Conservation (phyloP, 495 filamentous ascomycete genomes). For the Amphirosellinia nigrospora region DNA sequence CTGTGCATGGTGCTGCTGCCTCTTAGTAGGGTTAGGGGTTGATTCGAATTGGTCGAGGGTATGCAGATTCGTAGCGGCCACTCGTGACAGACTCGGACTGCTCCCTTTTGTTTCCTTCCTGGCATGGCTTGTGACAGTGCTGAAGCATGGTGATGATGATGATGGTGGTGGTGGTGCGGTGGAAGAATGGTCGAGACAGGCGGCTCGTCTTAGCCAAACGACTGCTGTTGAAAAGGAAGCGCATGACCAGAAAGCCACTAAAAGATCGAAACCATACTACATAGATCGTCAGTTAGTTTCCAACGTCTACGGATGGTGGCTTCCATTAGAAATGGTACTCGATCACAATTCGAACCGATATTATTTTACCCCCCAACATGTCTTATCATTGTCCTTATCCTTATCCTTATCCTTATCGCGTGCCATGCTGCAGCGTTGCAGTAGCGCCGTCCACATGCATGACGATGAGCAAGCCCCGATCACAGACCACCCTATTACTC, state of each 20-base stretch:
- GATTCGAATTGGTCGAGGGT: not conserved
- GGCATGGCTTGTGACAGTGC: slow-evolving; percentile 23
- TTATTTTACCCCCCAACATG: not conserved
- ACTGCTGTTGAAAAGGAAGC: slow-evolving; percentile 29
- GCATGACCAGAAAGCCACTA: slow-evolving; percentile 32
- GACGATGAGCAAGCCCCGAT: not conserved
- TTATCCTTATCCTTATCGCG: slow-evolving; percentile 9
- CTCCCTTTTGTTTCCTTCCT: not conserved
- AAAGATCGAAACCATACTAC: slow-evolving; percentile 16
- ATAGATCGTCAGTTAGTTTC: not conserved
- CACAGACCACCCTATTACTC: not conserved
- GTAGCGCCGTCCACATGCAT: not conserved
- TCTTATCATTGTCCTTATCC: slow-evolving; percentile 10
- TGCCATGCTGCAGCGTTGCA: not conserved
- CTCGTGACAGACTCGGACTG: not conserved
- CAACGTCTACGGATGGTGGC: not conserved
- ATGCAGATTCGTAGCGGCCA: not conserved
- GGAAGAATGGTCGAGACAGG: slow-evolving; percentile 22
- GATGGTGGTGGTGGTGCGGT: slow-evolving; percentile 31
- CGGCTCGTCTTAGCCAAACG: slow-evolving; percentile 33
- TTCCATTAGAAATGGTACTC: not conserved
- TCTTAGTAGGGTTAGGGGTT: not conserved
- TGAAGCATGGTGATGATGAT: no score
- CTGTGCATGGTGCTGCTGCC: not conserved
- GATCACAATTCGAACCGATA: not conserved